Percentiles rank a stretch among this genome's conserved stretches.
Evolutionary conservation across 495 filamentous ascomycete species (phyloP).

Genomic region (Penicillium paxilli): DNA sequence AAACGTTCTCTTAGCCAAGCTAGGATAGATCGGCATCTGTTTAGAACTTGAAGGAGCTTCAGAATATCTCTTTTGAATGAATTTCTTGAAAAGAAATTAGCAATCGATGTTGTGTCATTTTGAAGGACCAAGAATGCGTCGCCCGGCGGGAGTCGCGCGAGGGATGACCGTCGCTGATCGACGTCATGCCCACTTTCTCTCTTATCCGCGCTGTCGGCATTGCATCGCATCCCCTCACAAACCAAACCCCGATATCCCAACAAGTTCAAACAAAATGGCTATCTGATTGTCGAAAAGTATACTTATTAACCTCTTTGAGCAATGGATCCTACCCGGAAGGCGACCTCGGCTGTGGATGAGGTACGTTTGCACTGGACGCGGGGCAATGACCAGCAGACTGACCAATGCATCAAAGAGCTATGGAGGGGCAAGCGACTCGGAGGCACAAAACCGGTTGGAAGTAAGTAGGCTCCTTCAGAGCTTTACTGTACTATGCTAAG

Average conservation of each 20-base stretch:
- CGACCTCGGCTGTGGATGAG: constrained; percentile 19
- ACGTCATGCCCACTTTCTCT: constrained; percentile 33
- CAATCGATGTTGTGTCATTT: too few species aligned
- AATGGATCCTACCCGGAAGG: constrained; percentile 16
- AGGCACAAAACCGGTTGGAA: constrained; percentile 50
- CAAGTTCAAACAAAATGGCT: constrained; percentile 2
- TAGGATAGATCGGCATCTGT: not conserved
- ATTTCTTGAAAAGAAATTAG: too few species aligned
- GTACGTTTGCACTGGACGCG: constrained; percentile 16
- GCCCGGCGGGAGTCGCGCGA: constrained; percentile 2
- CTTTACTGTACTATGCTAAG: not conserved
- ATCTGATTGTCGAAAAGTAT: constrained; percentile 11
- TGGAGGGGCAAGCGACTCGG: constrained; percentile 42
- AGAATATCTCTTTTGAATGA: not conserved
- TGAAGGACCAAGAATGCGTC: not conserved
- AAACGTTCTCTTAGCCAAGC: not conserved
- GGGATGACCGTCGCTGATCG: constrained; percentile 15
- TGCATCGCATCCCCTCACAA: constrained; percentile 1
- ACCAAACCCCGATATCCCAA: not conserved
- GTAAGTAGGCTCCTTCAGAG: constrained; percentile 20
- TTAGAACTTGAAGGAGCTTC: not conserved
- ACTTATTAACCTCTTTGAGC: constrained; percentile 9
- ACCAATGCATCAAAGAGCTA: constrained; percentile 26
- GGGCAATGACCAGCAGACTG: constrained; percentile 9
- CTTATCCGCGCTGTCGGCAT: constrained; percentile 7